Conservation (phyloP, 768 basidiomycete genomes). For the Boletus edulis region DNA sequence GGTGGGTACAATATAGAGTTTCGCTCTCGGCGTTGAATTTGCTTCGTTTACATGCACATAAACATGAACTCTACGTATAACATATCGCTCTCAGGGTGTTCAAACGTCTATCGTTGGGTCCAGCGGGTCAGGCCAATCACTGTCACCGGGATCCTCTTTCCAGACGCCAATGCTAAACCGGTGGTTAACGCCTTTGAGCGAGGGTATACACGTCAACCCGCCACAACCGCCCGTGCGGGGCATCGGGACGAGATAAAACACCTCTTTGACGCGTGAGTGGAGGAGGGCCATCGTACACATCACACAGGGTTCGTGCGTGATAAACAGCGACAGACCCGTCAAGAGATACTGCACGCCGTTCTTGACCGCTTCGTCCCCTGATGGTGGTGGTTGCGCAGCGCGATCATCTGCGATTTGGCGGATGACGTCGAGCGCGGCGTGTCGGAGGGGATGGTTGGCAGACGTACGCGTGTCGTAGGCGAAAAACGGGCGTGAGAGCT, state of each 20-base stretch:
- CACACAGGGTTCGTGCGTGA: slow-evolving; percentile 94
- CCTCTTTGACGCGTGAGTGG: slow-evolving; percentile 90
- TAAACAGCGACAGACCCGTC: slow-evolving; percentile 80
- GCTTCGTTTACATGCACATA: too few relatives aligned
- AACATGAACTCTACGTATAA: background rate
- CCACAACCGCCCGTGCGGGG: slow-evolving; percentile 85
- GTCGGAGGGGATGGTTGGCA: slow-evolving; percentile 74
- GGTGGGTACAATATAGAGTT: too few relatives aligned
- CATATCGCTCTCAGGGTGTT: background rate
- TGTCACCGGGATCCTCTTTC: slow-evolving; percentile 33
- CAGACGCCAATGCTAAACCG: slow-evolving; percentile 74
- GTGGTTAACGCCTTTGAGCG: slow-evolving; percentile 86
- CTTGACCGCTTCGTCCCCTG: slow-evolving; percentile 17
- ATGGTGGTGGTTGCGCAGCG: slow-evolving; percentile 20
- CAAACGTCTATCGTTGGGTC: slow-evolving; percentile 30
- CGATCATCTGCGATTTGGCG: slow-evolving; percentile 61
- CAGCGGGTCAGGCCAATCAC: slow-evolving; percentile 11
- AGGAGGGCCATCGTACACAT: slow-evolving; percentile 98
- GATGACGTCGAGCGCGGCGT: slow-evolving; percentile 78
- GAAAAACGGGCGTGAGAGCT: slow-evolving; percentile 38
- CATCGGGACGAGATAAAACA: slow-evolving; percentile 75
- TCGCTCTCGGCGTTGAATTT: too few relatives aligned
- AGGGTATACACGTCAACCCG: slow-evolving; percentile 69
- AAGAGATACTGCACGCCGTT: slow-evolving; percentile 87
- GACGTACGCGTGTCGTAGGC: slow-evolving; percentile 72